Evolutionary conservation across 1,139 yeast species (phyloP), one percentile per base, ranked within the genome.

Genomic region (Citeromyces hawaiiensis): DNA sequence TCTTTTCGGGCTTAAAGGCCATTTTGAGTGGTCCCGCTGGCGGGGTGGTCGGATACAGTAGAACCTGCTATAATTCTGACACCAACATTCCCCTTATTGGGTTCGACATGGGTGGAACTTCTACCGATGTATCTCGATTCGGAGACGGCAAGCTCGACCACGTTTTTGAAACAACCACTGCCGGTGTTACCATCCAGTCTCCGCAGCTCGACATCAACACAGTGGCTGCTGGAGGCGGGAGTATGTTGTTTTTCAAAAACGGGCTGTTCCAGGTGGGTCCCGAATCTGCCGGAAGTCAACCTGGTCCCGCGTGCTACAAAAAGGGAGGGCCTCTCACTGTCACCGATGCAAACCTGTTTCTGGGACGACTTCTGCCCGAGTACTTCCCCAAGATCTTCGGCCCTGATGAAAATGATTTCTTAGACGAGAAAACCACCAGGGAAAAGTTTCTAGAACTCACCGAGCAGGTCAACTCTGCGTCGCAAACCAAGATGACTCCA

Each of bases 141-240:
- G 63, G 64, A 36, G 61, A 59, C 38, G 72, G 71, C 7, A 61
- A 62, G 38, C 59, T 66, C 19, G 77, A 72, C 38, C 76, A 70
- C 50, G 70, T 70, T 14, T 72, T 72, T 48, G 79, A 72, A 49
- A 69, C 75, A 2, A 61, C 69, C 1, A 70, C 75, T 18, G 77
- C 77, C 1, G 79, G 77, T 25, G 66, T 73, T 33, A 68, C 70
- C 2, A 66, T 69, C 37, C 77, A 71, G 42, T 66, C 77, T 10
- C 78, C 79, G 3, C 80, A 73, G 48, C 49, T 73, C 38, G 76
- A 72, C 47, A 72, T 73, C 36, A 68, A 68, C 44, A 73, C 80
- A 0, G 74, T 73, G 29, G 80, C 79, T 33, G 77, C 79, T 7
- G 80, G 80, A 40, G 80, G 80, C 43, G 76, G 79, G 2, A 70